A percentile compares a stretch with the other conserved stretches of the same genome.
Evolutionary conservation across 176 grass and related monocot genomes (phyloP).

Genomic region (Echinochloa phyllopogon): DNA sequence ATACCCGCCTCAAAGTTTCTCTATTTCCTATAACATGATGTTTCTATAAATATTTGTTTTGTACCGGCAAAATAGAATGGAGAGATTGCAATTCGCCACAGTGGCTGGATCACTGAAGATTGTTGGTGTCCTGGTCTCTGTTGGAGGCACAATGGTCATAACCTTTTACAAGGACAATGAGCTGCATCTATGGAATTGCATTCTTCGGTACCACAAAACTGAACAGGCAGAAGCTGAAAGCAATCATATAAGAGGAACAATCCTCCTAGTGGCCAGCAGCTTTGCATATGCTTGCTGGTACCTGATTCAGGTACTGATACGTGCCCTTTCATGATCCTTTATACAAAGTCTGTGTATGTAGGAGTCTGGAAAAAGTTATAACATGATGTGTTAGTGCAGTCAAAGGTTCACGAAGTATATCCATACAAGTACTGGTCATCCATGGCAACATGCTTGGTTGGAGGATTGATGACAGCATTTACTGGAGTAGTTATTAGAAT

Average conservation of each 20-base stretch:
- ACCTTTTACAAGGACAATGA: conserved; percentile 53
- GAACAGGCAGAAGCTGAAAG: neutral
- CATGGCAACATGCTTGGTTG: conserved; percentile 60
- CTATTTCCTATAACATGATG: no score
- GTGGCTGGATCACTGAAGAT: neutral
- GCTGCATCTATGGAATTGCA: neutral
- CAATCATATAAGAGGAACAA: conserved; percentile 44
- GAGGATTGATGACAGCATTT: conserved; percentile 50
- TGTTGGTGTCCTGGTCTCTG: conserved; percentile 8
- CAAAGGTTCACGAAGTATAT: conserved; percentile 57
- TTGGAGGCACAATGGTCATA: conserved; percentile 52
- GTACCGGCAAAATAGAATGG: neutral
- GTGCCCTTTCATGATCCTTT: neutral
- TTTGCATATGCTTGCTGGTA: conserved; percentile 60
- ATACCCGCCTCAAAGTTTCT: no score
- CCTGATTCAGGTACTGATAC: conserved; percentile 41
- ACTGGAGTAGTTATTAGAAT: conserved; percentile 49
- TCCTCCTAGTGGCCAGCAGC: conserved; percentile 47
- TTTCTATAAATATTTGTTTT: neutral
- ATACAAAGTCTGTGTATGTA: neutral
- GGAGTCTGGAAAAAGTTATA: neutral
- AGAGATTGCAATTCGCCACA: neutral
- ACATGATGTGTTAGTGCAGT: conserved; percentile 3
- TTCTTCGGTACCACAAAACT: neutral
- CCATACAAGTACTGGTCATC: conserved; percentile 66